Evolutionary conservation across 164 flowering plant genomes (phyloP).

Genomic region (Macadamia tetraphylla): DNA sequence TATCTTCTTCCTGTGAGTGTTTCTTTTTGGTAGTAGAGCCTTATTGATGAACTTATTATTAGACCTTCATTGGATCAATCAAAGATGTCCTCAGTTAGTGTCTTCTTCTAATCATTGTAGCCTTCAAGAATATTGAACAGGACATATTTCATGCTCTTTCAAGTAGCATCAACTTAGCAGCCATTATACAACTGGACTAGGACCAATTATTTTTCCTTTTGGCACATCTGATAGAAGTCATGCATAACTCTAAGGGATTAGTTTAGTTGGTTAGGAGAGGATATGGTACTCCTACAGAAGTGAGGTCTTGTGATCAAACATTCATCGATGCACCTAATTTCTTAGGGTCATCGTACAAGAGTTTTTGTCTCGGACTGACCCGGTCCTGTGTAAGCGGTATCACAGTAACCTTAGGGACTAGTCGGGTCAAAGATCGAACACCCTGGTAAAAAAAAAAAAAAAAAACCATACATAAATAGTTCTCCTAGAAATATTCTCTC

Average conservation of each 20-base stretch:
- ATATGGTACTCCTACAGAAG: no score
- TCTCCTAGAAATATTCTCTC: background rate
- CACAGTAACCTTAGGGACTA: no score
- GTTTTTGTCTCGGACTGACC: no score
- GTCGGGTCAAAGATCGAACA: no score
- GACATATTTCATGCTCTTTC: background rate
- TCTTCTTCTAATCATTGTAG: background rate
- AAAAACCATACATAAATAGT: background rate
- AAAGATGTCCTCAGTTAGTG: background rate
- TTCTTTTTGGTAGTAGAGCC: background rate
- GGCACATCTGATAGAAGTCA: background rate
- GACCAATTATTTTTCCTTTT: background rate
- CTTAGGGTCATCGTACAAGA: no score
- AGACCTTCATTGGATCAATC: background rate
- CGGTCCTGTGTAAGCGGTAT: no score
- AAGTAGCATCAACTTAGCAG: background rate
- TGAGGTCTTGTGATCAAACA: no score
- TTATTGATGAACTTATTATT: background rate
- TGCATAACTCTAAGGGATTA: no score
- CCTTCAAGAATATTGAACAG: background rate
- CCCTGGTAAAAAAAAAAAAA: no score
- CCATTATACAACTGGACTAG: background rate
- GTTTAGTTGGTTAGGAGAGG: no score
- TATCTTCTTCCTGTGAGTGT: background rate
- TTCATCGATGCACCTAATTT: no score